Evolutionary conservation across 495 filamentous ascomycete genomes (phyloP).

Genomic region (Penicillium paradoxum): DNA sequence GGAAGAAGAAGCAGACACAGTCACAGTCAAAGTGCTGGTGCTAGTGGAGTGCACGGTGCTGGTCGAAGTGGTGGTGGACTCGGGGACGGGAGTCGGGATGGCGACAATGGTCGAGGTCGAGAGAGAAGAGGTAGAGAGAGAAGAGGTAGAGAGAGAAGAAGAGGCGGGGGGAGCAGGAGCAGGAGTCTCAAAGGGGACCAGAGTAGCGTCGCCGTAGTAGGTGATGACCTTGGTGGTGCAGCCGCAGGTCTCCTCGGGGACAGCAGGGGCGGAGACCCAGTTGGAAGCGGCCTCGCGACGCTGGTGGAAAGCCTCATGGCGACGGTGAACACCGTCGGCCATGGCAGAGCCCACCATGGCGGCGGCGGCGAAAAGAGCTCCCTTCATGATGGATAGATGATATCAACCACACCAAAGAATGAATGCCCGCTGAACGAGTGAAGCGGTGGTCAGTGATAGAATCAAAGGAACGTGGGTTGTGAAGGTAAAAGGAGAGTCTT

Average conservation of each 20-base stretch:
- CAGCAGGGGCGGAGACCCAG: slow-evolving; percentile 24
- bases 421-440: slow-evolving; percentile 97
- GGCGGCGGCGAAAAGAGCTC: slow-evolving; percentile 58
- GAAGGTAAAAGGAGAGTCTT: slow-evolving; percentile 33
- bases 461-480: slow-evolving; percentile 36
- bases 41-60: slow-evolving; percentile 34
- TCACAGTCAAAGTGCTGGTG: slow-evolving; percentile 38
- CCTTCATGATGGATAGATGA: slow-evolving; percentile 59
- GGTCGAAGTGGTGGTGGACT: slow-evolving; percentile 20
- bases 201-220: slow-evolving; percentile 53
- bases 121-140: background rate
- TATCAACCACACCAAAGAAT: slow-evolving; percentile 42
- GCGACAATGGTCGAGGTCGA: too few relatives aligned
- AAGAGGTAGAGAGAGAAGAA: background rate
- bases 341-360: slow-evolving; percentile 59
- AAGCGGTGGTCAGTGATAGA: slow-evolving; percentile 66
- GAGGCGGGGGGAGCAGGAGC: background rate
- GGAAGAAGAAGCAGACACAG: slow-evolving; percentile 19
- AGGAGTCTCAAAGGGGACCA: slow-evolving; percentile 25
- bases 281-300: slow-evolving; percentile 25
- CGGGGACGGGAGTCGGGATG: slow-evolving; percentile 5
- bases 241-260: slow-evolving; percentile 47
- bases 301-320: slow-evolving; percentile 56
- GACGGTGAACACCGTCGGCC: slow-evolving; percentile 54
- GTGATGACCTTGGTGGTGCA: slow-evolving; percentile 68